Conservation (phyloP, 805 yeast species). For the Wickerhamiella bombiphila region DNA sequence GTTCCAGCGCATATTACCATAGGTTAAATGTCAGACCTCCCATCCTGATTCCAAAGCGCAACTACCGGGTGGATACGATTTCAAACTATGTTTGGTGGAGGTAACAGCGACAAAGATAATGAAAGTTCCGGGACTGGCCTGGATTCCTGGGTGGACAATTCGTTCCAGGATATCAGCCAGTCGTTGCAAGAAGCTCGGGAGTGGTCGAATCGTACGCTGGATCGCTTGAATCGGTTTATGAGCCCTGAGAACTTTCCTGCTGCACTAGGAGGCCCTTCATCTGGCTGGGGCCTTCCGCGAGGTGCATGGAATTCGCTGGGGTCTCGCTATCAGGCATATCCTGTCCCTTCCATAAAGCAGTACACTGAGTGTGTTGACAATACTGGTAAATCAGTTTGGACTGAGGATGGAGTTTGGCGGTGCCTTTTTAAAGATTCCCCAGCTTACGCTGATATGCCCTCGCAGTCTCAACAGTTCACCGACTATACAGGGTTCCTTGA, state of each 20-base stretch:
- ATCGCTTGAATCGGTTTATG: conserved; percentile 1
- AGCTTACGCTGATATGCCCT: conserved; percentile 9
- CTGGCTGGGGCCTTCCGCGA: background rate
- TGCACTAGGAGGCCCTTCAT: background rate
- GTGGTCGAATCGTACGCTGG: conserved; percentile 1
- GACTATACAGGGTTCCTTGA: conserved; percentile 49
- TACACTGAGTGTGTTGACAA: conserved; percentile 49
- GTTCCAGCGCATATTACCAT: too few relatives aligned
- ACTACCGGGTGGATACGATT: too few relatives aligned
- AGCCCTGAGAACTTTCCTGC: background rate
- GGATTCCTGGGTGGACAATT: background rate
- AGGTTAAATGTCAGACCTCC: too few relatives aligned
- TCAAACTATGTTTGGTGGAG: background rate
- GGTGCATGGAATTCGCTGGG: background rate
- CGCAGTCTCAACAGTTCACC: conserved; percentile 29
- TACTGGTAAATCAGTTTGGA: conserved; percentile 72
- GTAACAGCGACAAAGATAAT: background rate
- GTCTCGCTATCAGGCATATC: conserved; percentile 26
- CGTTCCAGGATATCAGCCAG: background rate
- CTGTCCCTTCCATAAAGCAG: conserved; percentile 39
- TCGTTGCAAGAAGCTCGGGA: background rate
- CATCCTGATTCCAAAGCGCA: too few relatives aligned
- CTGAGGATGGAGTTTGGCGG: conserved; percentile 73
- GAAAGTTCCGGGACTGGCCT: background rate
- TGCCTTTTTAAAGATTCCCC: conserved; percentile 43